Percentiles rank a stretch among this genome's conserved stretches.
Evolutionary conservation across 2,329 filamentous ascomycete genomes (phyloP).

Genomic region (Aplosporella prunicola): DNA sequence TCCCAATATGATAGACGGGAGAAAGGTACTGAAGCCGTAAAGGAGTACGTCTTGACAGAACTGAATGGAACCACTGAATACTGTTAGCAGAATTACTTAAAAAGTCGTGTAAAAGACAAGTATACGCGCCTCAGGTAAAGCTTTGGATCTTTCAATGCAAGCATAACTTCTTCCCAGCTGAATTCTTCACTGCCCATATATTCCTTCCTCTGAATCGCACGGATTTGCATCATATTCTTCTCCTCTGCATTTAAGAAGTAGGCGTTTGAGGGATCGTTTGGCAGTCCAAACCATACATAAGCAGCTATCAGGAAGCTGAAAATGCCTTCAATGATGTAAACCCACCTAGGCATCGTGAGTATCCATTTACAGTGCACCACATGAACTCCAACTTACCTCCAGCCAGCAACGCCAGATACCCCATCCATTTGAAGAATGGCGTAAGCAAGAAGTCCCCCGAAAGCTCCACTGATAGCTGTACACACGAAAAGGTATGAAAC

Average conservation of each 20-base stretch:
- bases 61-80: slow-evolving; percentile 34
- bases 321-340: slow-evolving; percentile 16
- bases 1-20: slow-evolving; percentile 45
- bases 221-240: slow-evolving; percentile 41
- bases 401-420: slow-evolving; percentile 35
- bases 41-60: slow-evolving; percentile 45
- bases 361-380: neutral
- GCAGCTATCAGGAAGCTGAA: slow-evolving; percentile 17
- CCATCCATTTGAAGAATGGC: slow-evolving; percentile 36
- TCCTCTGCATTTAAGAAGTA: slow-evolving; percentile 43
- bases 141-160: slow-evolving; percentile 42
- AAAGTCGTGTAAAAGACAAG: neutral
- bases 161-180: slow-evolving; percentile 41
- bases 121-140: slow-evolving; percentile 30
- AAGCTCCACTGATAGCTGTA: slow-evolving; percentile 22
- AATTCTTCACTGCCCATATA: slow-evolving; percentile 45
- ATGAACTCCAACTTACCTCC: slow-evolving; percentile 16
- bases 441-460: slow-evolving; percentile 33
- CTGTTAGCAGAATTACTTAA: neutral
- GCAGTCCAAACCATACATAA: slow-evolving; percentile 39
- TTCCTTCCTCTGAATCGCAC: slow-evolving; percentile 34
- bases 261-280: slow-evolving; percentile 38
- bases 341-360: slow-evolving; percentile 6
- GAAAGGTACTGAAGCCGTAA: slow-evolving; percentile 51
- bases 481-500: slow-evolving; percentile 34